Evolutionary conservation across 352 stramenopile species (phyloP), one percentile per base, ranked within the genome.

Genomic region (Globisporangium takayamanum): DNA sequence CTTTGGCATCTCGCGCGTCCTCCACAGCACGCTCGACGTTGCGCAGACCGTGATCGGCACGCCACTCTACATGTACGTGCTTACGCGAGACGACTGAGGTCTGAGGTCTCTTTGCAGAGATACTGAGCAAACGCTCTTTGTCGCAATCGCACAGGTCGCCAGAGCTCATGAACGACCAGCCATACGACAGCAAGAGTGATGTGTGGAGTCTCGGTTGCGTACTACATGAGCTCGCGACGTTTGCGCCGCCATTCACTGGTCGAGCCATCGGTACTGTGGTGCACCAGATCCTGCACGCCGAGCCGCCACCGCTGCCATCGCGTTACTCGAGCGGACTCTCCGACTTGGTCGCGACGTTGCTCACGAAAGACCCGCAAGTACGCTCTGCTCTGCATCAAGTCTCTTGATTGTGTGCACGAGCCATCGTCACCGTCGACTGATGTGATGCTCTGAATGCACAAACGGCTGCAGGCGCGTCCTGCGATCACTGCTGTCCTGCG

Each of bases 181-280:
- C 65, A 3, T 95, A 96, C 59, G 67, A 85, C 39, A 42, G 49
- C 26, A 91, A 91, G 64, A 87, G 74, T 53, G 87, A 96, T 56
- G 64, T 95, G 0, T 95, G 87, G 86, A 87, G 80, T 39, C 67
- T 96, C 20, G 87, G 86, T 1, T 96, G 87, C 47, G 64, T 96
- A 14, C 47, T 95, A n/a, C 87, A 91, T 57, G 85, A 96, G 53
- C 65, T 95, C 10, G 69, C 78, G 7, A 69, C 73, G 8, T 66
- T 80, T 30, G 61, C 65, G 18, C 73, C 81, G 7, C 84, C 86
- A 3, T 95, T 94, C 55, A 62, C 66, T 14, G 83, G 68, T 14
- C 74, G 70, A 14, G 82, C 83, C 0, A 48, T 93, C 22, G 78
- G 73, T 1, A 62, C 78, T 1, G 69, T 95, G 15, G 70, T 94